Base-by-base conservation (phyloP, 441 rosid genomes). In the Jatropha multifida region DNA sequence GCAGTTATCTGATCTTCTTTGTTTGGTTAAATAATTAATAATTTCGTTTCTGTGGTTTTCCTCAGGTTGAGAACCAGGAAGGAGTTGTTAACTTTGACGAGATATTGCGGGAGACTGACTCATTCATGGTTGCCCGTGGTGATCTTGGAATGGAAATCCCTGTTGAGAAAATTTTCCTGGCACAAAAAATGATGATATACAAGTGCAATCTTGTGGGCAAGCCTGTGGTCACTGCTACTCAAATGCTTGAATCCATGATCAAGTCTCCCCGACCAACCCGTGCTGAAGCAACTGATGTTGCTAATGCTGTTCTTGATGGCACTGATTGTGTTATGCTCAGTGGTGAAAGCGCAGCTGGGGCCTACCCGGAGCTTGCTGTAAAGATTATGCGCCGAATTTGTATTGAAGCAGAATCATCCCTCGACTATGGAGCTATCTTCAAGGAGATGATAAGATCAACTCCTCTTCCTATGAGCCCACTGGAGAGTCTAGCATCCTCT, bases 101-200 rank as follows among this genome's bases (percentile, higher is more conserved):
- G 70, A 94, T 94, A 73, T 76, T 94, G 84, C 93, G 94, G 42
- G 97, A 92, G 84, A 92, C 98, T 8, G 96, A 94, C 77, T 88
- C 97, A 0, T 94, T 85, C 87, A 92, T 94, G 97, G 97, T 94
- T 89, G 98, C 97, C 54, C 92, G 97, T 86, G 97, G 98, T 73
- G 98, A 94, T 82, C 92, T 94, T 10, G 97, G 98, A 72, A 91
- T 92, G 97, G 98, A 94, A 84, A 94, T 94, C 83, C 98, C 98
- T 0, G 91, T 94, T 10, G 98, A 94, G 90, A 94, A 94, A 92
- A 92, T 94, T 65, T 94, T 92, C 87, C 81, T 92, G 71, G 98
- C 98, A 12, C 97, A 94, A 61, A 94, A 92, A 86, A 82, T 94
- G 98, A 94, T 94, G 97, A 92, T 94, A 77, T 94, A 94, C 92